Evolutionary conservation across 306 rosid species (phyloP), one percentile per base, ranked within the genome.

Genomic region (Gynostemma pentaphyllum): DNA sequence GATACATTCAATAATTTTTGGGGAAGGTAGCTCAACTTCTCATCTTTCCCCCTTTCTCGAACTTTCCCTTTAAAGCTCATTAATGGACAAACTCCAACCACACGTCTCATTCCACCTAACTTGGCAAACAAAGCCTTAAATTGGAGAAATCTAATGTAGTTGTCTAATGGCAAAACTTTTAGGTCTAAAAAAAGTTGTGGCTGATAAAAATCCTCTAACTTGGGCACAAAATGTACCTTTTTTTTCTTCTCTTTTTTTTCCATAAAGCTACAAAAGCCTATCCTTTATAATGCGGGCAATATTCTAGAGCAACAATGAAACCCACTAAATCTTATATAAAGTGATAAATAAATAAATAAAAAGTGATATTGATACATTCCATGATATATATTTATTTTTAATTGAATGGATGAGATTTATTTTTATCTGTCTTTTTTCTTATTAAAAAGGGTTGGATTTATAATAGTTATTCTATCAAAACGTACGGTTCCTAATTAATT

Each of bases 211-310:
- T 28, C 65, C 47, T 36, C 45, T 60, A 60, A 60, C 29, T 60
- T 37, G 13, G 32, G 29, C 64, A 60, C 45, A 18, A 36, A 3
- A 32, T 32, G 3, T 60, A 7, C 4, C 48, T 28, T 32, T 60
- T 60, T 56, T 39, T 32, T 32, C 7, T 32, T 32, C 7, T 7
- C 37, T 7, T 7, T 7, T 2, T 32, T 32, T 32, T 32, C 1
- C 30, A 60, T 60, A 60, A 60, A 60, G 65, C 37, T 12, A 19
- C 21, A 57, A 19, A 34, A 19, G 46, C 40, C 16, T 57, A 57
- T 36, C 30, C 42, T 28, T 37, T 37, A 22, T 39, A 60, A 37
- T 60, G 47, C 48, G 39, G 65, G 65, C 65, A 60, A 60, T 41
- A 61, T 61, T 40, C 66, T 61, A 41, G 7, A 23, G 39, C 36